Percentiles rank a stretch among this genome's conserved stretches.
Evolutionary conservation across 164 flowering plant species (phyloP).

Genomic region (Amborella trichopoda): DNA sequence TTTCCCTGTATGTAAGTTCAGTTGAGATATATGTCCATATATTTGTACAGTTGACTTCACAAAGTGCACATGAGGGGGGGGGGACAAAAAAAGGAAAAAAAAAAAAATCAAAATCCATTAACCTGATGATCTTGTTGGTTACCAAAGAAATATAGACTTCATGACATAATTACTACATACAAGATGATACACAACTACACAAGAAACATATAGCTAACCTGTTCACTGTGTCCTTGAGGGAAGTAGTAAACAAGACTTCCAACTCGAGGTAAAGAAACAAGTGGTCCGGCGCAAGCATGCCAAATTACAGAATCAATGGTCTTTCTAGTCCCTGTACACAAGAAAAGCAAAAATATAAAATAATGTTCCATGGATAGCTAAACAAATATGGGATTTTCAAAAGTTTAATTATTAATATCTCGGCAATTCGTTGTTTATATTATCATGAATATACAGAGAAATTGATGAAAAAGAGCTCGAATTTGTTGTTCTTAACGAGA

Average conservation of each 20-base stretch:
- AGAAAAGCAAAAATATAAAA: slow-evolving; percentile 1
- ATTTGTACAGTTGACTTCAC: too few relatives aligned
- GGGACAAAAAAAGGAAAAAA: too few relatives aligned
- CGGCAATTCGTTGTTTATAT: not conserved
- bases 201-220: too few relatives aligned
- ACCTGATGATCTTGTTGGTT: too few relatives aligned
- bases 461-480: not conserved
- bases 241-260: slow-evolving; percentile 89
- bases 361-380: not conserved
- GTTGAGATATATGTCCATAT: too few relatives aligned
- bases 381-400: not conserved
- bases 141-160: too few relatives aligned
- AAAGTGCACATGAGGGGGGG: too few relatives aligned
- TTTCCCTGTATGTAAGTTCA: too few relatives aligned
- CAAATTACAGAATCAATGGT: slow-evolving; percentile 77
- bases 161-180: too few relatives aligned
- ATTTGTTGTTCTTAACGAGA: too few relatives aligned
- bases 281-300: slow-evolving; percentile 99
- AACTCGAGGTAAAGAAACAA: slow-evolving; percentile 79
- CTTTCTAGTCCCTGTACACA: slow-evolving; percentile 42
- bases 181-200: too few relatives aligned
- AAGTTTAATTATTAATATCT: not conserved
- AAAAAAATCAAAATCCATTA: too few relatives aligned
- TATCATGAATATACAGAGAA: not conserved
- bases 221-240: slow-evolving; percentile 99